These are phyloP conservation scores for Sphagnum fallax DNA, from an alignment of 228 moss, liverwort and hornwort species.

Conservation along the genomic window DNA sequence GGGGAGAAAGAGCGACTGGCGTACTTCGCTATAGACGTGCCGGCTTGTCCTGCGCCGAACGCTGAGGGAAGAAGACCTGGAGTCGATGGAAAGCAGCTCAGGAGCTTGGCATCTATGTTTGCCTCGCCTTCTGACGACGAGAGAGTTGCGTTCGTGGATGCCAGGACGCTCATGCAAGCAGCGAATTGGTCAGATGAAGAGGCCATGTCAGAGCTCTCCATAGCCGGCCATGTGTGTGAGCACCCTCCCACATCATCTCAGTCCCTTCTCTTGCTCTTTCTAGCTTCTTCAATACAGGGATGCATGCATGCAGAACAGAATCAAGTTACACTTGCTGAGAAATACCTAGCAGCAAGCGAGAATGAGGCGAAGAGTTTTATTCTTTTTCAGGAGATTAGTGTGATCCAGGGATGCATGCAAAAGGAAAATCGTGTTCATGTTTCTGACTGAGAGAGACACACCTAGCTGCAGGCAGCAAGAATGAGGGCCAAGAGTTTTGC, in stretches of 20 bases:
- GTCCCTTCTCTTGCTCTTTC: background rate
- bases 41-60: background rate
- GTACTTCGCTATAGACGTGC: conserved; percentile 53
- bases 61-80: conserved; percentile 2
- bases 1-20: conserved; percentile 58
- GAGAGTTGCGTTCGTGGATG: conserved; percentile 54
- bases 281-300: background rate
- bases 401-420: background rate
- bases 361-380: no score
- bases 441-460: background rate
- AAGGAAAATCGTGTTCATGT: background rate
- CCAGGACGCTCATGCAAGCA: conserved; percentile 77
- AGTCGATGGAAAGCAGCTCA: conserved; percentile 18
- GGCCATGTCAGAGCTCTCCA: conserved; percentile 68
- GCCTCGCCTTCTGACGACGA: background rate
- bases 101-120: conserved; percentile 34
- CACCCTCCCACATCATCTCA: conserved; percentile 1
- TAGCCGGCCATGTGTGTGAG: conserved; percentile 73
- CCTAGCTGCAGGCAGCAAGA: background rate
- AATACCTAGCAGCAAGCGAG: background rate
- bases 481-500: background rate
- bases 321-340: background rate
- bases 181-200: conserved; percentile 32
- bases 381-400: background rate
- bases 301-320: background rate